These are phyloP conservation scores for Inonotus obliquus DNA, from an alignment of 1,284 basidiomycete species.

Conservation along the genomic window DNA sequence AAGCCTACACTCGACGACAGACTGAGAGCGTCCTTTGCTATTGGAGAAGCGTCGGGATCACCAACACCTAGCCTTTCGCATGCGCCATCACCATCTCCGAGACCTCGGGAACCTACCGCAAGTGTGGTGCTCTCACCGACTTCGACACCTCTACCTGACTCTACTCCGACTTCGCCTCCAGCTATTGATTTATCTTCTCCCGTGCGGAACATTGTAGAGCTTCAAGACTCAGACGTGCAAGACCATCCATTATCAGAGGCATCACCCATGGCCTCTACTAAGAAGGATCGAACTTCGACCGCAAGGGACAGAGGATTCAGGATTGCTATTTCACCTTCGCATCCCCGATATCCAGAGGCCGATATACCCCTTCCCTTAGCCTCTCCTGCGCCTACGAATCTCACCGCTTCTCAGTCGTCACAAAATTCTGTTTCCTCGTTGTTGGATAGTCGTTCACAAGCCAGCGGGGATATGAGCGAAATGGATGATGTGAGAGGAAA, in stretches of 20 bases:
- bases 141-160: constrained; percentile 41
- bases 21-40: constrained; percentile 53
- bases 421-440: constrained; percentile 14
- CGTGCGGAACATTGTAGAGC: neutral
- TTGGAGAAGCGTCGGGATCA: constrained; percentile 48
- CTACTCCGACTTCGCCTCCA: constrained; percentile 28
- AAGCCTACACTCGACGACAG: constrained; percentile 70
- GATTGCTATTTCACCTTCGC: constrained; percentile 1
- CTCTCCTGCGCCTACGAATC: constrained; percentile 13
- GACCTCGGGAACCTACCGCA: constrained; percentile 31
- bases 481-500: constrained; percentile 58
- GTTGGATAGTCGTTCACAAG: constrained; percentile 21
- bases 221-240: neutral
- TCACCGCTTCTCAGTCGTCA: constrained; percentile 14
- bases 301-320: neutral
- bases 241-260: neutral
- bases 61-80: constrained; percentile 42
- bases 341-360: constrained; percentile 11
- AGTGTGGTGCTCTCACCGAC: constrained; percentile 38
- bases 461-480: constrained; percentile 17
- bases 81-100: constrained; percentile 32
- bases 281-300: neutral
- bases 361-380: constrained; percentile 14
- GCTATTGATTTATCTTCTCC: constrained; percentile 1
- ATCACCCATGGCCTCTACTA: neutral